Base-by-base conservation (phyloP, 179 eudicot species). In the Dionaea muscipula region DNA sequence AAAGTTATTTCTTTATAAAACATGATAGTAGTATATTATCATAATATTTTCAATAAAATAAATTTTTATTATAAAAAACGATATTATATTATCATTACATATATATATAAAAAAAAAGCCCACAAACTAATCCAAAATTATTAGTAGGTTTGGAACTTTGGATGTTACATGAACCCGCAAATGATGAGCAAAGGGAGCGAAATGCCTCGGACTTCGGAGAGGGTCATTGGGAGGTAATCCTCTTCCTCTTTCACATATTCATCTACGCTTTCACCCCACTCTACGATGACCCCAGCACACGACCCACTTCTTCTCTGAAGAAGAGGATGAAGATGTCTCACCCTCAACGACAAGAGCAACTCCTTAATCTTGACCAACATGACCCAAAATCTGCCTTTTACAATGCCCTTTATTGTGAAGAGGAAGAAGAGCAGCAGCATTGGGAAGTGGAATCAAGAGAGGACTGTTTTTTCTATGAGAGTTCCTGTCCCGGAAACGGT, bases 321-420 rank as follows among this genome's bases (percentile, higher is more conserved):
- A 0, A 31, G 35, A 31, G 10, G 46, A 68, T 8, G 43, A 57
- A 61, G 63, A 72, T 72, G 77, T 35, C 69, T 44, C 53, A 52
- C 7, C 20, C 48, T 40, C 18, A 49, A 24, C 43, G 36, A 35
- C 15, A 16, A 12, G 17, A 39, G 12, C 25, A 39, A 39, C 16
- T 9, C 4, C 43, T 6, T 4, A 12, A 39, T 12, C 43, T 39
- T 39, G 43, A 1, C 17, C 17, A 39, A 15, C 47, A 41, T 12
- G 16, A 16, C 31, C 41, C 40, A 23, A n/a, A 11, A 43, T 46
- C 21, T 11, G 18, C 14, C 33, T 1, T 49, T 16, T 26, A 24
- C 24, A 63, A 65, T 41, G 63, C 38, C 4, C 56, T 65, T 17
- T 65, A 51, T 21, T 65, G 69, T 26, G 55, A 65, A 49, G 69